These are phyloP conservation scores for Trametes cingulata DNA, from an alignment of 768 basidiomycete species.

Conservation along the genomic window DNA sequence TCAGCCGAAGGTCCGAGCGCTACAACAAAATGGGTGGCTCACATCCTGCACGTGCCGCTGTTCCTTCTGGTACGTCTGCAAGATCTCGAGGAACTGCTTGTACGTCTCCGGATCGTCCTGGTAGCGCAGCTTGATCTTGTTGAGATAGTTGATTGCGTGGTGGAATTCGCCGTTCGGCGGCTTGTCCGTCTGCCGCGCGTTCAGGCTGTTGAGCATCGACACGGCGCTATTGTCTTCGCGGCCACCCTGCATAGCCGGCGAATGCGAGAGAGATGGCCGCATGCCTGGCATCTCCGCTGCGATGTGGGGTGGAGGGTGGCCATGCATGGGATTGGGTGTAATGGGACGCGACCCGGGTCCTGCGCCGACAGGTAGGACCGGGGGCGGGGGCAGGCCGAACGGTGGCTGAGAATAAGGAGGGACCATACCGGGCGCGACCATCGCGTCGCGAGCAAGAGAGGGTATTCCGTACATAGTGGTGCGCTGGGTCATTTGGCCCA, in stretches of 20 bases:
- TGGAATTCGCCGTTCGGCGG: conserved; percentile 66
- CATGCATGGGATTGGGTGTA: conserved; percentile 43
- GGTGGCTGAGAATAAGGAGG: conserved; percentile 27
- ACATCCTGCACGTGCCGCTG: conserved; percentile 73
- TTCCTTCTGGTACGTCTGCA: conserved; percentile 84
- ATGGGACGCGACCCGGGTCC: conserved; percentile 54
- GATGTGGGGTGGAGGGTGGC: conserved; percentile 27
- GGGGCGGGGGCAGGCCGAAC: conserved; percentile 24
- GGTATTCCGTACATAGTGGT: conserved; percentile 43
- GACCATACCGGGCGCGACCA: conserved; percentile 19
- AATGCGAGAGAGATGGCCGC: conserved; percentile 40
- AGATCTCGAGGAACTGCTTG: conserved; percentile 85
- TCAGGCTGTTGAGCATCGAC: conserved; percentile 61
- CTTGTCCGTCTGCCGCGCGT: conserved; percentile 24
- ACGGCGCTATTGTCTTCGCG: conserved; percentile 41
- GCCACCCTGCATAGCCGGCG: conserved; percentile 39
- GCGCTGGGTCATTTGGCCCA: conserved; percentile 68
- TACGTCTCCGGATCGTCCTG: conserved; percentile 88
- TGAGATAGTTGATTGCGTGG: conserved; percentile 95
- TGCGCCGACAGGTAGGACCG: conserved; percentile 33
- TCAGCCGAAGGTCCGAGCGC: neutral
- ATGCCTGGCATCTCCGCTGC: conserved; percentile 14
- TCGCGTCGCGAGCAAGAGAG: conserved; percentile 34
- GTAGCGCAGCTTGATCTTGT: conserved; percentile 96
- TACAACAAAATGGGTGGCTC: conserved; percentile 33